These are phyloP conservation scores for Cryptococcus depauperatus DNA, from an alignment of 1,284 basidiomycete genomes.

Conservation along the genomic window DNA sequence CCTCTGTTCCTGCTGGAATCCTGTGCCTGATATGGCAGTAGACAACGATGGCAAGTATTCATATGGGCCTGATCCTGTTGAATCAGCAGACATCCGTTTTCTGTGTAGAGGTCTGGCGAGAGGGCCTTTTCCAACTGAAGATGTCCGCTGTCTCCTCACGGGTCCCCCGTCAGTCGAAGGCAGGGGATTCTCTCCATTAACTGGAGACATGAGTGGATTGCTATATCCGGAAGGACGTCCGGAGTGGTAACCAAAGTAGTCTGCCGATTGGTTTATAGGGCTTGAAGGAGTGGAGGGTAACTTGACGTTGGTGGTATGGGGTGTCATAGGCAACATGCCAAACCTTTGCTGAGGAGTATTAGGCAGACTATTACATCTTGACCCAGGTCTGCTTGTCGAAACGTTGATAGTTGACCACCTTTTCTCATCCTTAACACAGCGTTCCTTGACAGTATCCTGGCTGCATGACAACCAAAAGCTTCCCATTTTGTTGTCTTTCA, in stretches of 20 bases:
- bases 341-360: slow-evolving; percentile 35
- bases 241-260: slow-evolving; percentile 38
- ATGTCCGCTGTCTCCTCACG: slow-evolving; percentile 31
- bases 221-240: slow-evolving; percentile 31
- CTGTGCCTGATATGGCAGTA: slow-evolving; percentile 1
- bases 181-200: slow-evolving; percentile 20
- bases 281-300: slow-evolving; percentile 37
- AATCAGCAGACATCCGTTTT: slow-evolving; percentile 30
- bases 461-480: slow-evolving; percentile 39
- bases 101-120: slow-evolving; percentile 28
- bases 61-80: slow-evolving; percentile 12
- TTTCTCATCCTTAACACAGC: slow-evolving; percentile 23
- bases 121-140: slow-evolving; percentile 27
- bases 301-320: slow-evolving; percentile 23
- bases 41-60: slow-evolving; percentile 16
- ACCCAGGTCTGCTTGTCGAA: slow-evolving; percentile 8
- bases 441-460: slow-evolving; percentile 30
- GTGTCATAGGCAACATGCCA: slow-evolving; percentile 43
- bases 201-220: slow-evolving; percentile 30
- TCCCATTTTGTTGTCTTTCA: slow-evolving; percentile 21
- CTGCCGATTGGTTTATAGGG: slow-evolving; percentile 31
- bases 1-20: slow-evolving; percentile 6
- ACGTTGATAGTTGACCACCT: slow-evolving; percentile 24
- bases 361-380: slow-evolving; percentile 27
- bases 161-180: slow-evolving; percentile 38